Conservation (phyloP, 176 grass and related monocot species). For the Tillandsia leiboldiana region DNA sequence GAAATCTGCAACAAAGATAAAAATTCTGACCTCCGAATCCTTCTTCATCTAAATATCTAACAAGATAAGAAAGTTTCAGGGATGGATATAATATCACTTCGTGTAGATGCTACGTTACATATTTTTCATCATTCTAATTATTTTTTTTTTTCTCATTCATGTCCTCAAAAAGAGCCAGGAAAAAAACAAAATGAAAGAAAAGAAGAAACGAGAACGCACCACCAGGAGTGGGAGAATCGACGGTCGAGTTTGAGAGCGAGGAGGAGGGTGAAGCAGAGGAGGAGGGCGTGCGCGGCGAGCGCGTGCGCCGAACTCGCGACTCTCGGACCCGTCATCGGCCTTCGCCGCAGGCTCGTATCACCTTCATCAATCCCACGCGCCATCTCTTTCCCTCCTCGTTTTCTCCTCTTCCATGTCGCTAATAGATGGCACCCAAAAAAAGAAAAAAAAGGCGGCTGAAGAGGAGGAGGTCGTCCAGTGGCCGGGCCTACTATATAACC, state of each 20-base stretch:
- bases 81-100: no score
- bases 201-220: slow-evolving; percentile 19
- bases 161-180: neutral
- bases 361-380: neutral
- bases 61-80: no score
- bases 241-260: slow-evolving; percentile 67
- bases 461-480: no score
- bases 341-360: slow-evolving; percentile 1
- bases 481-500: no score
- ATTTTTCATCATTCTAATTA: neutral
- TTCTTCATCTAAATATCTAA: no score
- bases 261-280: slow-evolving; percentile 70
- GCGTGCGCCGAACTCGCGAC: slow-evolving; percentile 39
- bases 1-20: no score
- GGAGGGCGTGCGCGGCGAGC: slow-evolving; percentile 45
- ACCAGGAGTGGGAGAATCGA: slow-evolving; percentile 46
- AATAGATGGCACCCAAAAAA: neutral
- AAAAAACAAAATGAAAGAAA: neutral
- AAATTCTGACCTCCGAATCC: no score
- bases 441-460: neutral
- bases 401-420: neutral
- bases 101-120: no score
- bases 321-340: slow-evolving; percentile 34
- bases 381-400: neutral
- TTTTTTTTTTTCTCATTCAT: neutral